Conservation (phyloP, 129 eudicot genomes). For the Tanacetum coccineum region DNA sequence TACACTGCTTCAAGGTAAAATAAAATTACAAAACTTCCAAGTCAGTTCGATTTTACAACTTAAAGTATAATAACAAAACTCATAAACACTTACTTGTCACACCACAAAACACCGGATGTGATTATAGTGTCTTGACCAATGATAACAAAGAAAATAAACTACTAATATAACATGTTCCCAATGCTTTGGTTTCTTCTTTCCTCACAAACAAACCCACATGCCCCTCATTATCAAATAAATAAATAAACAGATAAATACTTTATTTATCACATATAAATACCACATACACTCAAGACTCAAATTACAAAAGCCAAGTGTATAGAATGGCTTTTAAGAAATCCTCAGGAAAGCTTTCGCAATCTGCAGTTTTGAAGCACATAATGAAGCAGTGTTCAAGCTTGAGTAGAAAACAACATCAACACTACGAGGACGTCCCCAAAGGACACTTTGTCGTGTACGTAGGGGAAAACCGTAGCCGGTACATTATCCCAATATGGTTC, state of each 20-base stretch:
- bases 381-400: slow-evolving; percentile 65
- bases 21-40: too few relatives aligned
- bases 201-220: slow-evolving; percentile 36
- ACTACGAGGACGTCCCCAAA: slow-evolving; percentile 65
- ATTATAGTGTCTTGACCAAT: slow-evolving; percentile 29
- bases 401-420: slow-evolving; percentile 56
- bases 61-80: too few relatives aligned
- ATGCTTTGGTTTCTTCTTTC: slow-evolving; percentile 24
- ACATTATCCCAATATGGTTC: slow-evolving; percentile 64
- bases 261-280: background rate
- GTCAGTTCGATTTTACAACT: too few relatives aligned
- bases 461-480: slow-evolving; percentile 58
- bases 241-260: background rate
- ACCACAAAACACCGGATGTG: background rate
- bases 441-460: slow-evolving; percentile 87
- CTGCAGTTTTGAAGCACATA: slow-evolving; percentile 58
- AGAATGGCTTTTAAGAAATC: slow-evolving; percentile 52
- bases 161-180: slow-evolving; percentile 39
- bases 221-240: slow-evolving; percentile 12
- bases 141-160: slow-evolving; percentile 36
- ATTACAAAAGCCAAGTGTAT: background rate
- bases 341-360: slow-evolving; percentile 55
- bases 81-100: too few relatives aligned
- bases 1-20: too few relatives aligned
- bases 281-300: slow-evolving; percentile 1